These are phyloP conservation scores for Biscogniauxia sp. DNA, from an alignment of 2,329 filamentous ascomycete species.

Conservation along the genomic window DNA sequence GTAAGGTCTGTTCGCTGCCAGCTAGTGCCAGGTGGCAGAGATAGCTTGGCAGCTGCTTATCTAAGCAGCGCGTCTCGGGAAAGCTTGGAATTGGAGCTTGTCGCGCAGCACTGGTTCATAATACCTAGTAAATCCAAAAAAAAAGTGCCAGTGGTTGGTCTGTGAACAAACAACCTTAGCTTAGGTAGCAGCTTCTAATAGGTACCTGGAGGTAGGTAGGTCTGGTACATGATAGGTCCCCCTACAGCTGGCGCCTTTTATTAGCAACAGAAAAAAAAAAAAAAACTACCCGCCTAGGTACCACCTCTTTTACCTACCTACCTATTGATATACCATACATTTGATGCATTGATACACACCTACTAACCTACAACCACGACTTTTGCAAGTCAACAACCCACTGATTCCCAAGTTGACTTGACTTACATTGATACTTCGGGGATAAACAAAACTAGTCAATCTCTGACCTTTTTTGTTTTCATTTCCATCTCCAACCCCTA, in stretches of 20 bases:
- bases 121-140: no score
- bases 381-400: not conserved
- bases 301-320: no score
- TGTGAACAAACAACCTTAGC: slow-evolving; percentile 3
- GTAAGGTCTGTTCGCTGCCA: slow-evolving; percentile 1
- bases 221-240: no score
- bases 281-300: no score
- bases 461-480: not conserved
- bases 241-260: no score
- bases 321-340: no score
- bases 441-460: not conserved
- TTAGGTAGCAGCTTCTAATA: no score
- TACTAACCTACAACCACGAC: not conserved
- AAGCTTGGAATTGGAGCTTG: slow-evolving; percentile 13
- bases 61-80: no score
- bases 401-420: not conserved
- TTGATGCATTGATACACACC: not conserved
- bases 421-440: not conserved
- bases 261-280: no score
- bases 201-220: no score
- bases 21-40: not conserved
- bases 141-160: slow-evolving; percentile 10
- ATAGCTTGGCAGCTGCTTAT: no score
- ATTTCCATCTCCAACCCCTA: not conserved
- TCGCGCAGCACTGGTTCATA: slow-evolving; percentile 24